Evolutionary conservation across 1,284 basidiomycete species (phyloP).

Genomic region (Irpex sp.): DNA sequence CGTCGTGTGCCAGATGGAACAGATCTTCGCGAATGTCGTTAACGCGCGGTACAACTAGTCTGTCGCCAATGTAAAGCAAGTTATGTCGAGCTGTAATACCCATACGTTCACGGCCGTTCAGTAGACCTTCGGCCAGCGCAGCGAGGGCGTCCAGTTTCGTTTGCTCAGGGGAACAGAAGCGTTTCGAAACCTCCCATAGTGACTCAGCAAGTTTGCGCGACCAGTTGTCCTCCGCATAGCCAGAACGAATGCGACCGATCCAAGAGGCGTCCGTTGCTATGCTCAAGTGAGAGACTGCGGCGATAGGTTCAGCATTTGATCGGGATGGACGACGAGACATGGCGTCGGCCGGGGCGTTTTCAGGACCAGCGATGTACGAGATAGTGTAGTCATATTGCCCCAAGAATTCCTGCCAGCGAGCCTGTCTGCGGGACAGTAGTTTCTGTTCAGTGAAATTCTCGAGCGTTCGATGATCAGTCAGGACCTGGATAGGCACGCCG

Average conservation of each 20-base stretch:
- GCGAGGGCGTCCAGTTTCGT: background rate
- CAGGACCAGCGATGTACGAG: constrained; percentile 10
- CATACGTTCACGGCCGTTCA: background rate
- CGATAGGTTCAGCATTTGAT: background rate
- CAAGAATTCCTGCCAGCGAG: constrained; percentile 4
- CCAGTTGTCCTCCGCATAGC: background rate
- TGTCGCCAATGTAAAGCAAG: background rate
- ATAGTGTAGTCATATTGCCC: constrained; percentile 1
- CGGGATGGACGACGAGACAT: constrained; percentile 11
- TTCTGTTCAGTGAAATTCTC: constrained; percentile 2
- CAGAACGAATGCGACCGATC: background rate
- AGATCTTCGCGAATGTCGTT: constrained; percentile 17
- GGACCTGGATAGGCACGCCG: background rate
- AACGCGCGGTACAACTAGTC: constrained; percentile 1
- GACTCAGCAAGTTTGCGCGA: background rate
- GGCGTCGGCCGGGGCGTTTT: constrained; percentile 22
- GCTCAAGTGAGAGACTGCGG: background rate
- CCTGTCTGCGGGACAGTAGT: background rate
- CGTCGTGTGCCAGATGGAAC: constrained; percentile 26
- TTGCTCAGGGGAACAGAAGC: background rate
- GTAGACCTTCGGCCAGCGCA: background rate
- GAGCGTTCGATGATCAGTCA: constrained; percentile 2
- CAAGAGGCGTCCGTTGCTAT: background rate
- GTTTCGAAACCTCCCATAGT: background rate
- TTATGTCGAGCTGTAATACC: background rate